Evolutionary conservation across 2,329 filamentous ascomycete species (phyloP).

Genomic region (Amauroascus niger): DNA sequence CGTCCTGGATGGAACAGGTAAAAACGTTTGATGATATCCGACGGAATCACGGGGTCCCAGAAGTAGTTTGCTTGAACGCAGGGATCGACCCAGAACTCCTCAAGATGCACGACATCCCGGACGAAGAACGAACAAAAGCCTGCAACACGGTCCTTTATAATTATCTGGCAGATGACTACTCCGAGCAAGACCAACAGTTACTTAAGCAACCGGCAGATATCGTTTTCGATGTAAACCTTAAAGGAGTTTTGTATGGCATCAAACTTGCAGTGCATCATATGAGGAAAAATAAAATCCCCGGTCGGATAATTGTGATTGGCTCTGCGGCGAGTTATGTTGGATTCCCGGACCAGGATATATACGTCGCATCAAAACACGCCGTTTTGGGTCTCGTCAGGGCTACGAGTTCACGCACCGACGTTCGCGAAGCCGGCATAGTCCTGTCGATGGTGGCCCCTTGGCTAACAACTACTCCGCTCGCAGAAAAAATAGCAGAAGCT

Average conservation of each 20-base stretch:
- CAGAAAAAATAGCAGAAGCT: neutral
- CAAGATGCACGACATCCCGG: neutral
- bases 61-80: neutral
- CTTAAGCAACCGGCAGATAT: neutral
- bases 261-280: slow-evolving; percentile 6
- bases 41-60: neutral
- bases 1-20: slow-evolving; percentile 2
- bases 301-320: neutral
- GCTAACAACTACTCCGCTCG: neutral
- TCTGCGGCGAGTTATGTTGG: neutral
- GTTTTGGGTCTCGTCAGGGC: neutral
- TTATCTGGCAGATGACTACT: slow-evolving; percentile 5
- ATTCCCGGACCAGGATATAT: slow-evolving; percentile 1
- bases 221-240: slow-evolving; percentile 4
- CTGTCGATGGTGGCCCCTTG: slow-evolving; percentile 5
- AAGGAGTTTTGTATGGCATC: slow-evolving; percentile 4
- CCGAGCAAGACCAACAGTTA: neutral
- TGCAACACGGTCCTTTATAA: slow-evolving; percentile 1
- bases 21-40: neutral
- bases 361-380: slow-evolving; percentile 1
- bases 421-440: neutral
- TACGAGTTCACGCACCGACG: neutral
- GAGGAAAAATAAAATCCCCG: neutral
- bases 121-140: neutral
- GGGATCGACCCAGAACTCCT: slow-evolving; percentile 6